Base-by-base conservation (phyloP, 2,329 filamentous ascomycete species). In the Ceratocystiopsis minuta region DNA sequence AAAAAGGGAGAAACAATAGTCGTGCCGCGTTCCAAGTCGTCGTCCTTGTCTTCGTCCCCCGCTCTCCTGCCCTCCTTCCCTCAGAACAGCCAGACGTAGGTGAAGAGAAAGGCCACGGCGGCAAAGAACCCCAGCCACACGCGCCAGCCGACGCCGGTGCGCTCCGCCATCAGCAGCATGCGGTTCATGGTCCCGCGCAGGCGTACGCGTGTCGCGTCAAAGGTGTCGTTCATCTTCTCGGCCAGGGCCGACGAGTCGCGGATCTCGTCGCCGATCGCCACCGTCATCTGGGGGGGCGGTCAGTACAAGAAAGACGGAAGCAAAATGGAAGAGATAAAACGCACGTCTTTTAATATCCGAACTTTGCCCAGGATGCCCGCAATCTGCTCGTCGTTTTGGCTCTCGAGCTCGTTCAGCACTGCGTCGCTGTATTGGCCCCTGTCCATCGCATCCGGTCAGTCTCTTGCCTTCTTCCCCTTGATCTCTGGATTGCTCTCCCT, bases 211-310 rank as follows among this genome's bases (percentile, higher is more conserved):
- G 88, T 92, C 52, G 73, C 76, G 57, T 96, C 88, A 56, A 96
- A 98, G 6, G 76, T 73, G 55, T 94, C 84, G 60, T 96, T 96
- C 79, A 98, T 94, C 62, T 86, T 88, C 53, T 95, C 85, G 2
- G 86, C 82, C 4, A 96, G 70, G 2, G 83, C 78, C 2, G 84
- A 83, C 14, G 82, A 90, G 48, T 93, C 83, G 51, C 88, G 75
- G 54, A 96, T 96, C 61, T 96, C 90, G 55, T 92, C 84, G 49
- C 90, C 90, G 50, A 98, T 98, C 6, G 87, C 84, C 34, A 84
- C 64, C 1, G 87, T 94, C 65, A 98, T 80, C 82, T 90, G 50
- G 17, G 28, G 6, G 24, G 2, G 24, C 14, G 9, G 32, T 20
- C n/a, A 42, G 35, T 11, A 6, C 3, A 15, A 24, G 13, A 15